Base-by-base conservation (phyloP, 306 rosid species). In the Cicer chorassanicum region DNA sequence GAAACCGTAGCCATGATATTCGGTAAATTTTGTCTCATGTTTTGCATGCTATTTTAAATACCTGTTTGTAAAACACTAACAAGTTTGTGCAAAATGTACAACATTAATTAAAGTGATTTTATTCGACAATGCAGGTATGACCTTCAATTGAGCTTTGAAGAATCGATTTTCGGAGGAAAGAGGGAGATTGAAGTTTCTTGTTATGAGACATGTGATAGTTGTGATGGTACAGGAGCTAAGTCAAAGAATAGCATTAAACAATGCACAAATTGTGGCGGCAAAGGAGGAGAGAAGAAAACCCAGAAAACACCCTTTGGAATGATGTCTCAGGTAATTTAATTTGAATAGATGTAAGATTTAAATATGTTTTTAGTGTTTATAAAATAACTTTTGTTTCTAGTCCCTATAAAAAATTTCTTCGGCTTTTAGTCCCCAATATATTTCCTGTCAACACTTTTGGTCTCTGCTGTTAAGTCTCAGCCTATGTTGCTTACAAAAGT, bases 181-280 rank as follows among this genome's bases (percentile, higher is more conserved):
- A 80, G 75, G 82, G 90, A 90, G 82, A 87, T 92, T 57, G 95
- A 90, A 76, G 68, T 92, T 80, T 88, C 93, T 67, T 80, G 86
- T 82, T 77, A 80, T 40, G 84, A 90, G 89, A 74, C 88, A 40
- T 94, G 99, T 82, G 77, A 82, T 74, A 63, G 10, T 41, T 92
- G 97, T 74, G 87, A 87, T 73, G 99, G 99, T 65, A 88, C 89
- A 9, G 97, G 97, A 74, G 97, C 99, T 46, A 89, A 90, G 83
- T 85, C 97, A 68, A 83, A 63, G 65, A 68, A 69, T 78, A 78
- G 86, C 86, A 82, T 94, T 70, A 86, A 85, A 85, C 39, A 83
- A 70, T 94, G 99, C 80, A 46, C 72, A 65, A 82, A 67, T 71
- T 94, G 99, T 80, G 95, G 91, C 79, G 99, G 99, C 56, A 92